phyloP scores from a whole-genome alignment of 441 rosid species.

The Adansonia grandidieri region DNA sequence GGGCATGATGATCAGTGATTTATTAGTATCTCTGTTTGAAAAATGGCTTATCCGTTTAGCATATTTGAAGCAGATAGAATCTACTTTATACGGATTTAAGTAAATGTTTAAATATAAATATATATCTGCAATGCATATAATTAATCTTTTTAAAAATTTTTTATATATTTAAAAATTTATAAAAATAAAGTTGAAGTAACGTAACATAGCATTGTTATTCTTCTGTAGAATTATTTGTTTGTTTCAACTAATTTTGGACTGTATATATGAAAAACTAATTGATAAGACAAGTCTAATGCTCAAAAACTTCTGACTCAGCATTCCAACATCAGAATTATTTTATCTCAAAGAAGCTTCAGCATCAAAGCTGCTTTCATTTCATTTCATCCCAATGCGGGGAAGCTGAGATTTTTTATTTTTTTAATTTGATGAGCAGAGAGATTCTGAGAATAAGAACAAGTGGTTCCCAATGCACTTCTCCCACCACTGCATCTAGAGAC shows the following conservation, averaged over 20 bases:
- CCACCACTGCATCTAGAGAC: conserved; percentile 34
- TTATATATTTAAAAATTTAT: too few relatives aligned
- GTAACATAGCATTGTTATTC: background rate
- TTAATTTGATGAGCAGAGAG: conserved; percentile 28
- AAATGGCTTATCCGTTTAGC: conserved; percentile 8
- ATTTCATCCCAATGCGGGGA: conserved; percentile 30
- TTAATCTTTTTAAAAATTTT: too few relatives aligned
- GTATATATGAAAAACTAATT: conserved; percentile 23
- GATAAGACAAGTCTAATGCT: conserved; percentile 38
- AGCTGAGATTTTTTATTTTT: conserved; percentile 29
- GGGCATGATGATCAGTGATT: background rate
- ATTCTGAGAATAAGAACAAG: conserved; percentile 41
- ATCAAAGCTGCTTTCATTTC: conserved; percentile 41
- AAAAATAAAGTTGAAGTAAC: too few relatives aligned
- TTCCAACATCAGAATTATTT: conserved; percentile 48
- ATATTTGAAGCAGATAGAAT: background rate
- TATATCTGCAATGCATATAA: too few relatives aligned
- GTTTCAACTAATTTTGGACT: conserved; percentile 22
- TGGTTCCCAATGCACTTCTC: conserved; percentile 39
- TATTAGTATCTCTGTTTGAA: background rate
- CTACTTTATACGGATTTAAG: too few relatives aligned
- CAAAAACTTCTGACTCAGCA: conserved; percentile 37
- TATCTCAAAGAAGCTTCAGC: conserved; percentile 40
- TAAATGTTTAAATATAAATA: too few relatives aligned
- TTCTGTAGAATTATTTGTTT: conserved; percentile 9